Conservation (phyloP, 768 basidiomycete species). For the Russula earlei region DNA sequence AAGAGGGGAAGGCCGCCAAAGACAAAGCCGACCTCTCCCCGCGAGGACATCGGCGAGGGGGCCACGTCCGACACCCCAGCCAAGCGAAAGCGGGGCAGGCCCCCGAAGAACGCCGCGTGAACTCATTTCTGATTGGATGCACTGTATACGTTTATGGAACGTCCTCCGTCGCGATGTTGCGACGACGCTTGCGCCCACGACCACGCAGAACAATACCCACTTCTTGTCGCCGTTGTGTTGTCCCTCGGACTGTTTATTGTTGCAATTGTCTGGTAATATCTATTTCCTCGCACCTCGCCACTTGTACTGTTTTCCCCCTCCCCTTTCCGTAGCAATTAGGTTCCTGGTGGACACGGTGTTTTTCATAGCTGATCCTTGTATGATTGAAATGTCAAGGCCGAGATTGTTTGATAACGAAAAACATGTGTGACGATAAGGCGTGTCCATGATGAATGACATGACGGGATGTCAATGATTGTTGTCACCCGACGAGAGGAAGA, state of each 20-base stretch:
- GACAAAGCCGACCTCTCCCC: slow-evolving; percentile 39
- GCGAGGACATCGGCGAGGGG: slow-evolving; percentile 30
- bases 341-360: slow-evolving; percentile 21
- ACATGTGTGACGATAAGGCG: slow-evolving; percentile 2
- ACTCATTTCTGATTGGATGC: slow-evolving; percentile 22
- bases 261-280: slow-evolving; percentile 15
- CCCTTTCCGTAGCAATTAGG: slow-evolving; percentile 18
- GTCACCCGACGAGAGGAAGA: slow-evolving; percentile 4
- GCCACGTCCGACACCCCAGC: slow-evolving; percentile 39
- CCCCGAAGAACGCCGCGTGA: slow-evolving; percentile 34
- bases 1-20: slow-evolving; percentile 72
- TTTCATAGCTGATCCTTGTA: slow-evolving; percentile 20
- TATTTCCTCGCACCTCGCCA: slow-evolving; percentile 16
- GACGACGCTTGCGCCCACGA: slow-evolving; percentile 24
- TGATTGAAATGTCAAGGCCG: slow-evolving; percentile 17
- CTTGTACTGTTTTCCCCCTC: slow-evolving; percentile 6
- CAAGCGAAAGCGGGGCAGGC: slow-evolving; percentile 69
- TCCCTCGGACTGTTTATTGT: slow-evolving; percentile 20
- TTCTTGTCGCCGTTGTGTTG: slow-evolving; percentile 28
- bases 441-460: background rate
- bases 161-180: slow-evolving; percentile 19
- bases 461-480: background rate
- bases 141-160: slow-evolving; percentile 26
- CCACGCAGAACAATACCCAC: slow-evolving; percentile 29
- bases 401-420: slow-evolving; percentile 11